A percentile compares a stretch with the other conserved stretches of the same genome.
phyloP scores from a whole-genome alignment of 371 early-diverging fungal genomes.

The Mortierella sp. region DNA sequence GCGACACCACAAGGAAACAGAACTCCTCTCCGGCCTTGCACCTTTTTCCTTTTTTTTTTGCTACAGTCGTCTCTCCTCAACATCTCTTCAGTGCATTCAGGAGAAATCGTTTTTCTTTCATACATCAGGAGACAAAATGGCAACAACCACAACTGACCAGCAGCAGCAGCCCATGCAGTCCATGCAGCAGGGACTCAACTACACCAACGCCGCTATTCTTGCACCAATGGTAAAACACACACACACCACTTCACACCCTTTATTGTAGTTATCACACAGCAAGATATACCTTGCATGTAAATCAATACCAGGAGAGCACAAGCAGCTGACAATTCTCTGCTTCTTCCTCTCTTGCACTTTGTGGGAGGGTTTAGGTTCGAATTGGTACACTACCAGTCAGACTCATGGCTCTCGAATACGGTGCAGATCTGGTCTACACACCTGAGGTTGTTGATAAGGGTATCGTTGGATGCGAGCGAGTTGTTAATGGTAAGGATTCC shows the following conservation, averaged over 20 bases:
- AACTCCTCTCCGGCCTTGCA: neutral
- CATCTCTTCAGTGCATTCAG: neutral
- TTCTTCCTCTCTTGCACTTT: neutral
- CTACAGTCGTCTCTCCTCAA: neutral
- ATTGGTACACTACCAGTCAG: slow-evolving; percentile 93
- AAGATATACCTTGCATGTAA: too few species aligned
- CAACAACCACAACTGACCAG: neutral
- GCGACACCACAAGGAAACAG: neutral
- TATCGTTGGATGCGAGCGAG: slow-evolving; percentile 85
- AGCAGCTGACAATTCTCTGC: neutral
- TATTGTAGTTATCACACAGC: too few species aligned
- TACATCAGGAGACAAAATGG: neutral
- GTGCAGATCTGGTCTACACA: slow-evolving; percentile 95
- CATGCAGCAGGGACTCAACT: slow-evolving; percentile 60
- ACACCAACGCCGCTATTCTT: slow-evolving; percentile 78
- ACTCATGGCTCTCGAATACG: slow-evolving; percentile 85
- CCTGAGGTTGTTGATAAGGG: slow-evolving; percentile 94
- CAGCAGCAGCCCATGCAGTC: slow-evolving; percentile 13
- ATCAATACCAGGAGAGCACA: neutral
- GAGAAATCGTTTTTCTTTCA: neutral
- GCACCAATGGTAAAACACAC: slow-evolving; percentile 87
- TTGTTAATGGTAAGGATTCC: slow-evolving; percentile 71
- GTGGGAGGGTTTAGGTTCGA: too few species aligned
- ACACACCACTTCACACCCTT: neutral
- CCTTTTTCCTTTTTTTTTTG: neutral